These are phyloP conservation scores for Sequoia sempervirens DNA, from an alignment of 75 land plant genomes.

Conservation along the genomic window DNA sequence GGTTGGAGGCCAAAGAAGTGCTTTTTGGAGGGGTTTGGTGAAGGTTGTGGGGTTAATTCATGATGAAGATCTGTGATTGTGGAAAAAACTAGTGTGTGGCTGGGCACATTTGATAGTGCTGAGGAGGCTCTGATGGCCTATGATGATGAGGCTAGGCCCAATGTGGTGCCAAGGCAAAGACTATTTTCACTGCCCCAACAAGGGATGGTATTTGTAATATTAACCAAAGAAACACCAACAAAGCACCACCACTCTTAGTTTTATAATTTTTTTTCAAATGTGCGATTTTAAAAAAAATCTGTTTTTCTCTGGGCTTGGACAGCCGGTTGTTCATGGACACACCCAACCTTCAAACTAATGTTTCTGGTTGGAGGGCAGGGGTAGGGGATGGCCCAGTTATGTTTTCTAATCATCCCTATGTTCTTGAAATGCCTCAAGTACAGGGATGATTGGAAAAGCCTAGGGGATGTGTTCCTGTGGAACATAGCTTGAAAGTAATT, in stretches of 20 bases:
- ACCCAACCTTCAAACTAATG: no score
- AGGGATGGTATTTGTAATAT: slow-evolving; percentile 3
- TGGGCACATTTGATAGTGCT: slow-evolving; percentile 28
- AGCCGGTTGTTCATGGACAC: no score
- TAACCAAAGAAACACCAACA: background rate
- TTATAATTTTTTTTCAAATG: no score
- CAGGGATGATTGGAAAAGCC: no score
- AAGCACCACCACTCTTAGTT: background rate
- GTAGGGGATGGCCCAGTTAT: no score
- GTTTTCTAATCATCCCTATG: no score
- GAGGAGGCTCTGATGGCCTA: slow-evolving; percentile 30
- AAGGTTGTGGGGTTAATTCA: slow-evolving; percentile 27
- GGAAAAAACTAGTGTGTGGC: slow-evolving; percentile 27
- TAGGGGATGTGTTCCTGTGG: no score
- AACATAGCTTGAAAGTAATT: no score
- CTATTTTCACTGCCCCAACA: slow-evolving; percentile 17
- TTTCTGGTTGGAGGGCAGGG: no score
- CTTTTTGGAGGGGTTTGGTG: slow-evolving; percentile 22
- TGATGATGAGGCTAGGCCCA: slow-evolving; percentile 24
- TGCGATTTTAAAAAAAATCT: no score
- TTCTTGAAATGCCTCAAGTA: no score
- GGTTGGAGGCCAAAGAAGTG: slow-evolving; percentile 3
- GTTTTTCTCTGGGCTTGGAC: no score
- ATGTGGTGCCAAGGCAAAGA: slow-evolving; percentile 26
- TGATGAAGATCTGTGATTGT: slow-evolving; percentile 27